Percentiles rank a stretch among this genome's conserved stretches.
Conservation (phyloP, 805 yeast species). For the Teunomyces kruisii region DNA sequence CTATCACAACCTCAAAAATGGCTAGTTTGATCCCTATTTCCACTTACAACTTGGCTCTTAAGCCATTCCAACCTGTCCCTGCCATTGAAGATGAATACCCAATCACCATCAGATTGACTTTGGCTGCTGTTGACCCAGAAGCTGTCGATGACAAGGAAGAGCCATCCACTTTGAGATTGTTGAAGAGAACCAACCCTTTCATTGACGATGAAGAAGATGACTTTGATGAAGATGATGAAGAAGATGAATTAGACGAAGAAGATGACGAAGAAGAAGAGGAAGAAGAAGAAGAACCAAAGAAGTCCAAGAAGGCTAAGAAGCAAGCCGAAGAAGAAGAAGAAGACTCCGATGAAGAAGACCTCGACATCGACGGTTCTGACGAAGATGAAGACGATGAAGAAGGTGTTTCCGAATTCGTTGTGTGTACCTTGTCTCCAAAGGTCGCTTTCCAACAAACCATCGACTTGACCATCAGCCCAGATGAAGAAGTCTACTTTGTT, state of each 20-base stretch:
- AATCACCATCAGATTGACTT: slow-evolving; percentile 83
- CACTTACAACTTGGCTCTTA: slow-evolving; percentile 78
- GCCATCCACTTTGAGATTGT: slow-evolving; percentile 87
- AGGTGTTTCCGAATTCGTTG: slow-evolving; percentile 77
- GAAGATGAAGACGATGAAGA: slow-evolving; percentile 66
- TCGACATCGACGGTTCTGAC: slow-evolving; percentile 50
- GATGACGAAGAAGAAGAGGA: slow-evolving; percentile 47
- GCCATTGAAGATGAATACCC: slow-evolving; percentile 87
- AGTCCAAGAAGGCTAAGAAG: slow-evolving; percentile 25
- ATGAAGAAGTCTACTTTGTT: slow-evolving; percentile 90
- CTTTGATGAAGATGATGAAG: slow-evolving; percentile 43
- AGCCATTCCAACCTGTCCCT: slow-evolving; percentile 85
- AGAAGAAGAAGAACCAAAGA: slow-evolving; percentile 26
- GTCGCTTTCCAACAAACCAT: slow-evolving; percentile 84
- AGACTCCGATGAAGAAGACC: slow-evolving; percentile 52
- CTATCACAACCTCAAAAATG: slow-evolving; percentile 40
- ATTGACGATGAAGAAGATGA: slow-evolving; percentile 46
- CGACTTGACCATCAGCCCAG: slow-evolving; percentile 87
- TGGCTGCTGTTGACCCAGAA: slow-evolving; percentile 95
- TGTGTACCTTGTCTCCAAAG: slow-evolving; percentile 89
- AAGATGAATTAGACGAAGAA: slow-evolving; percentile 44
- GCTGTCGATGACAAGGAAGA: slow-evolving; percentile 74
- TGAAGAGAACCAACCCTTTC: slow-evolving; percentile 60
- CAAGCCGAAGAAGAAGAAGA: slow-evolving; percentile 42
- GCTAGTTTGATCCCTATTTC: slow-evolving; percentile 78